Base-by-base conservation (phyloP, 2,329 filamentous ascomycete genomes). In the Xylariaceae sp. region DNA sequence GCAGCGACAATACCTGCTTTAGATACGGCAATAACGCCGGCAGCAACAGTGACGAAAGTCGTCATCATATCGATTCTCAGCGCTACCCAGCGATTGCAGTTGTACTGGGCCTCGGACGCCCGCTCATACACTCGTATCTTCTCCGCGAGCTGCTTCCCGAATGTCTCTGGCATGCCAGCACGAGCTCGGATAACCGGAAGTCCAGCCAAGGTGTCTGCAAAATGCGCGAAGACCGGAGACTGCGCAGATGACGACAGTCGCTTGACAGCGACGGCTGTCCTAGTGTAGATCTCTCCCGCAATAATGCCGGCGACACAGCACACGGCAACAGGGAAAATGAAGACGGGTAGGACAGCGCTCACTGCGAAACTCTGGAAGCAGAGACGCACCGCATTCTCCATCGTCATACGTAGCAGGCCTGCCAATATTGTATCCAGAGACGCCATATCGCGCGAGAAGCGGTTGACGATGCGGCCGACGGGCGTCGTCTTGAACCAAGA, bases 11-110 rank as follows among this genome's bases (percentile, higher is more conserved):
- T 58, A 10, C 73, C 74, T 12, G 73, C 71, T 57, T 78, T 72
- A 13, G 71, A 73, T 6, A 80, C 71, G 5, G 80, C 80, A 47
- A 82, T 79, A 43, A 74, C 71, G 8, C 79, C 80, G 0, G 79
- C 80, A 9, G 71, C 70, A 1, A 80, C 70, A 12, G 76, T 74
- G 10, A 81, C 77, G 1, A 80, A 65, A 0, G 79, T 77, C 1
- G 79, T 80, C 49, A 79, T 74, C 59, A 80, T 72, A 56, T 82
- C 80, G 4, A 80, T 71, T 5, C 80, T 75, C 37, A 82, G 72
- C 1, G 75, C 72, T 2, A 83, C 76, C 80, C 80, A 83, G 7
- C 80, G 75, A 61, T 83, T 83, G 55, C 76, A 76, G 64, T 81
- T 81, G 57, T 74, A 80, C 44, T 74, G 76, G 1, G 79, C 70